These are phyloP conservation scores for Trypanosomatidae sp. DNA, from an alignment of 208 protist species.

Conservation along the genomic window DNA sequence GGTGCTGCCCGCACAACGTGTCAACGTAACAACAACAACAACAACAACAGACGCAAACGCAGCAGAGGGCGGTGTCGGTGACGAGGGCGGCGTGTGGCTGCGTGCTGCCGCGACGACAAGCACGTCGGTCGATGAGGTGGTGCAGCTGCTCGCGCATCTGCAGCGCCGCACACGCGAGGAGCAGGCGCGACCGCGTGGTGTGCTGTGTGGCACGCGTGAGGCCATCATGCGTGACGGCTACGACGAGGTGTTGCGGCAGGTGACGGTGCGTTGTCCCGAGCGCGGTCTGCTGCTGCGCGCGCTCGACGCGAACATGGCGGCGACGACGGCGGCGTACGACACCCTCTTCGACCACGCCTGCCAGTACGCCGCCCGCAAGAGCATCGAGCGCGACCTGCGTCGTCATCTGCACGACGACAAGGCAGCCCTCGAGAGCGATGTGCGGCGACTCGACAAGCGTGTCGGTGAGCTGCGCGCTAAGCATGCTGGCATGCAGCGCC, in stretches of 20 bases:
- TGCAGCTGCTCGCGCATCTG: slow-evolving; percentile 68
- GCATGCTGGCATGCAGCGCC: slow-evolving; percentile 58
- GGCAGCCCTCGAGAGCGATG: slow-evolving; percentile 56
- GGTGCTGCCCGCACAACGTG: too few relatives aligned
- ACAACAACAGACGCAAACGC: too few relatives aligned
- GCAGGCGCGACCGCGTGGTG: slow-evolving; percentile 41
- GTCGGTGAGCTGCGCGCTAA: slow-evolving; percentile 78
- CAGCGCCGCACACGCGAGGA: slow-evolving; percentile 34
- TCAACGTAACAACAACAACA: too few relatives aligned
- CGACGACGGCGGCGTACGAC: slow-evolving; percentile 72
- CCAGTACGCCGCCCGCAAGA: slow-evolving; percentile 82
- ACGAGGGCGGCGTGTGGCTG: too few relatives aligned
- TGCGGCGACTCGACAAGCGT: slow-evolving; percentile 73
- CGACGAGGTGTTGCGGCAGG: slow-evolving; percentile 75
- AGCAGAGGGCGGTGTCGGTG: too few relatives aligned
- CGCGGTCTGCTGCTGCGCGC: slow-evolving; percentile 66
- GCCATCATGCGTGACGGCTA: slow-evolving; percentile 65
- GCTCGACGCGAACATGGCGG: slow-evolving; percentile 38
- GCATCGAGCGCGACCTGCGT: slow-evolving; percentile 67
- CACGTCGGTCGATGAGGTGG: slow-evolving; percentile 58
- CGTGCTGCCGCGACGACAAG: slow-evolving; percentile 10
- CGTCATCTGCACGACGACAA: slow-evolving; percentile 53
- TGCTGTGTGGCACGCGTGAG: slow-evolving; percentile 62
- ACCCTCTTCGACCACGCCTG: slow-evolving; percentile 70
- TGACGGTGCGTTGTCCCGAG: slow-evolving; percentile 78